Base-by-base conservation (phyloP, 2,329 filamentous ascomycete genomes). In the Fusarium chuoi region DNA sequence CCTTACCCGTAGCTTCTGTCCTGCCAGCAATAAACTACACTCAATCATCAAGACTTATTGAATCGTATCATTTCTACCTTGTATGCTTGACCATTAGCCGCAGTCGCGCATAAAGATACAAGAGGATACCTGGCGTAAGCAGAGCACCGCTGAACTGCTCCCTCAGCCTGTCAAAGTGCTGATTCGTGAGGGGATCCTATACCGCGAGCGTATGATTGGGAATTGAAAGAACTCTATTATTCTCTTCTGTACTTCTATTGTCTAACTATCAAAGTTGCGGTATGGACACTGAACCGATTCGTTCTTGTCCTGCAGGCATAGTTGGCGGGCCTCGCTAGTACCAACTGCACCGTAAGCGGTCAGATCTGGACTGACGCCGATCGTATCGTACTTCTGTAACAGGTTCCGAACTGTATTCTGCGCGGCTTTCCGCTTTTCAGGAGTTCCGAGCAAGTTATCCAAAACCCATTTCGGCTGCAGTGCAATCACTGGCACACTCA, bases 201-300 rank as follows among this genome's bases (percentile, higher is more conserved):
- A n/a, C n/a, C n/a, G n/a, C n/a, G n/a, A n/a, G n/a, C 5, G 1
- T 14, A 11, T 6, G 9, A 24, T 5, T 5, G 17, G 3, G 3
- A 20, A 18, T 35, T 1, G 20, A 44, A 11, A 3, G 3, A 33
- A 18, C 3, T 35, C 22, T 35, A 35, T 24, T 14, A 4, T 14
- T 0, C 0, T 20, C 8, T 33, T 24, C 33, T 20, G 3, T 28
- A 46, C 8, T 3, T 35, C 12, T 20, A 35, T 4, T 3, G 7
- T 7, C 1, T 35, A 51, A 8, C 48, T 51, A 24, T 51, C 48
- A 20, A 51, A 51, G 11, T 51, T 51, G 2, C 48, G 48, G 8
- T 51, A 51, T 7, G 48, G 48, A 1, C 48, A 51, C 20, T 35
- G 48, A 5, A 51, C 48, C 3, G 48, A 51, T 6, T 51, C 30